Evolutionary conservation across 345 rosid species (phyloP), one percentile per base, ranked within the genome.

Genomic region (Eucalyptus rudis): DNA sequence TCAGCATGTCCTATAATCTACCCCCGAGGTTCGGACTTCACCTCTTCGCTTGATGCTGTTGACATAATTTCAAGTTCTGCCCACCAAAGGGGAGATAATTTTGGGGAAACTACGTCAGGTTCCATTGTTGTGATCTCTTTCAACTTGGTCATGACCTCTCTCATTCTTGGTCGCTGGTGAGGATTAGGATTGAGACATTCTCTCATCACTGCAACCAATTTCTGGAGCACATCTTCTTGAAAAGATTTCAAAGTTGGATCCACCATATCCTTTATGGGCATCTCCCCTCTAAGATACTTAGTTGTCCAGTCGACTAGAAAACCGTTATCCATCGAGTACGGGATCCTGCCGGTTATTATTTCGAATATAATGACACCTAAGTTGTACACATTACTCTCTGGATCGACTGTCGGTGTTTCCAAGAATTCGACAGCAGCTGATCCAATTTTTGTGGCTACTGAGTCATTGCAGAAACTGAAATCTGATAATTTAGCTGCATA

Each of bases 401-500:
- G 91, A 56, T 94, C 92, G n/a, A 89, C 92, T 47, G 87, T 76
- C 66, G 90, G 93, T 79, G 91, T 71, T 88, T 96, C 96, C 89
- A 92, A 88, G 62, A 93, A 91, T 89, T 89, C 92, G 91, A 86
- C 89, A 71, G 93, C 89, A 19, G 93, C 88, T 43, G 94, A 90
- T 89, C 92, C 92, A 45, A 87, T 92, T 88, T 92, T 92, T 27
- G 95, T 90, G 17, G 94, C 93, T 13, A 91, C 92, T 86, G 88
- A 89, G 87, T 92, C 92, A 86, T 91, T 95, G 92, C 92, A 91
- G 91, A 94, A 93, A 88, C 94, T 92, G 87, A 96, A 95, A 90
- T 98, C 98, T 3, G 98, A 94, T 91, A 98, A 85, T 93, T 98
- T 98, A 83, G 98, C 98, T 7, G 99, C 99, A n/a, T 97, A 95